A percentile compares a stretch with the other conserved stretches of the same genome.
Evolutionary conservation across 306 rosid genomes (phyloP).

Genomic region (Inga oerstediana): DNA sequence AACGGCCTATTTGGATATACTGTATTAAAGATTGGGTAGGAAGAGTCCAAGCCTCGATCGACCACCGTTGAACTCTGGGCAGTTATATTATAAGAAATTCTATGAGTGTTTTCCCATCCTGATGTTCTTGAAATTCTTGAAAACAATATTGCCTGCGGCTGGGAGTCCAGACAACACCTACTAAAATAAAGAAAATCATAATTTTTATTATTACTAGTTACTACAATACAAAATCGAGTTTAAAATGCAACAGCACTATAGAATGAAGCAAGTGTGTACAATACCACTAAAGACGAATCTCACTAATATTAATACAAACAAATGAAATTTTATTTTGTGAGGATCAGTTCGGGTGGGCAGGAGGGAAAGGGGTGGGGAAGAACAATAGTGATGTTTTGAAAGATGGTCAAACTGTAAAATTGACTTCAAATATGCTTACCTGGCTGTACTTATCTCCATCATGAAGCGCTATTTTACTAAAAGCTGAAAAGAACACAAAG

Average conservation of each 20-base stretch:
- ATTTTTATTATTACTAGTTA: constrained; percentile 5
- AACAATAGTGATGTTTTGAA: not conserved
- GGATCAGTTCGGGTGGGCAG: not conserved
- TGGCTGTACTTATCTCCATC: constrained; percentile 45
- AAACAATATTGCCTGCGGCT: constrained; percentile 36
- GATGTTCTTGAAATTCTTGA: constrained; percentile 40
- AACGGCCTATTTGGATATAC: constrained; percentile 30
- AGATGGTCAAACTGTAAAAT: not conserved
- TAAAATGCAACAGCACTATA: not conserved
- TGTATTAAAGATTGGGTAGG: constrained; percentile 28
- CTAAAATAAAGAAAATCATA: constrained; percentile 23
- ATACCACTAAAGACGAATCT: constrained; percentile 7
- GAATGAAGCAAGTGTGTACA: not conserved
- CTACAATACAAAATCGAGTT: not conserved
- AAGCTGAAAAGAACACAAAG: constrained; percentile 27
- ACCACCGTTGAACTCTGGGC: constrained; percentile 23
- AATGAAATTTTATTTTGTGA: not conserved
- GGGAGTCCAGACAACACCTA: constrained; percentile 44
- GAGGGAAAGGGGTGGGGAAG: not conserved
- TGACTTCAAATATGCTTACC: constrained; percentile 30
- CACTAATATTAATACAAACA: not conserved
- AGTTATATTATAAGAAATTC: constrained; percentile 22
- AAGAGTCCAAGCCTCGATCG: constrained; percentile 35
- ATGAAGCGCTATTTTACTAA: constrained; percentile 22
- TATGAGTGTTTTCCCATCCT: constrained; percentile 34